Percentiles rank a stretch among this genome's conserved stretches.
phyloP scores from a whole-genome alignment of 352 stramenopile species.

The Pythium sp. region DNA sequence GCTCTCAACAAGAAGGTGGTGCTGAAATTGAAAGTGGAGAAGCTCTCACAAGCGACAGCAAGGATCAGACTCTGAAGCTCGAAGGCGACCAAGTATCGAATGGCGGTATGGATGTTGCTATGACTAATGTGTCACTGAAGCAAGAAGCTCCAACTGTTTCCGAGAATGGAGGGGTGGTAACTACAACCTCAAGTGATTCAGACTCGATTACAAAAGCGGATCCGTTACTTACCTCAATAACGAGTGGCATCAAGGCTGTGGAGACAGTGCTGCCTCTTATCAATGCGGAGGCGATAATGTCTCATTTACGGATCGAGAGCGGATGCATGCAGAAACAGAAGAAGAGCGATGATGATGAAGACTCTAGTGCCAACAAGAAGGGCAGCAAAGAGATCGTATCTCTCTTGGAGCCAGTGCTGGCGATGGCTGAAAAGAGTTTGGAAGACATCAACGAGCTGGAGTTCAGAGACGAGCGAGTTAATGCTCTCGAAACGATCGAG shows the following conservation, averaged over 20 bases:
- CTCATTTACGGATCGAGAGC: conserved; percentile 66
- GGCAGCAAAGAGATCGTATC: conserved; percentile 15
- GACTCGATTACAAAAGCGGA: not conserved
- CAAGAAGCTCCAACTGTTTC: not conserved
- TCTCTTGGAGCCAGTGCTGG: conserved; percentile 56
- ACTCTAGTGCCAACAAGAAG: conserved; percentile 18
- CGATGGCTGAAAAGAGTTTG: conserved; percentile 67
- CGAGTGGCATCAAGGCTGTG: not conserved
- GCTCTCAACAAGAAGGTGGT: not conserved
- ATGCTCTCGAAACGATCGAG: conserved; percentile 60
- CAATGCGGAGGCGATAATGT: conserved; percentile 52
- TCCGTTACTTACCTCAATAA: not conserved
- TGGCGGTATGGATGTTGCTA: not conserved
- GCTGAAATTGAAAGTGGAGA: conserved; percentile 3
- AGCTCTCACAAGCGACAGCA: not conserved
- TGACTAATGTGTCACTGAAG: not conserved
- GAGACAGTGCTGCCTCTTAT: conserved; percentile 15
- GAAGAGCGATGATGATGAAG: conserved; percentile 24
- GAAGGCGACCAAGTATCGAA: conserved; percentile 1
- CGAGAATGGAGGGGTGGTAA: not conserved
- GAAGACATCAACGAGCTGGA: conserved; percentile 59
- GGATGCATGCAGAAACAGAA: conserved; percentile 54
- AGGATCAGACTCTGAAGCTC: conserved; percentile 1
- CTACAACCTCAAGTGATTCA: not conserved
- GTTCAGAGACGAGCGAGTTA: conserved; percentile 59